Evolutionary conservation across 768 basidiomycete genomes (phyloP).

Genomic region (Hericium rajendrae): DNA sequence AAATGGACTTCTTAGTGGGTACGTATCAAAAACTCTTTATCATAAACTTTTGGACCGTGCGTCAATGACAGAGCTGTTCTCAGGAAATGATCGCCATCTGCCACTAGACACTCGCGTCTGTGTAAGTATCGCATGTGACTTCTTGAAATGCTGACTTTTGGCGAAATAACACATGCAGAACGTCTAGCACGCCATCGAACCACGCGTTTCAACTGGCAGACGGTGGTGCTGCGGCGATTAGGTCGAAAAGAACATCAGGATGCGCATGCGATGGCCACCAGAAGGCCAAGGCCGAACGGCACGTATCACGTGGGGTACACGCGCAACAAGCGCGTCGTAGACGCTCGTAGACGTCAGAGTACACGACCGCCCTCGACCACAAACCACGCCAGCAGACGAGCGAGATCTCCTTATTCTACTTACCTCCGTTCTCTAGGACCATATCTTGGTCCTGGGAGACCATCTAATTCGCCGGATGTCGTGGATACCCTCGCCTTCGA

Average conservation of each 20-base stretch:
- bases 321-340: not conserved
- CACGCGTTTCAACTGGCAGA: too few species aligned
- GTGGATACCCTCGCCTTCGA: constrained; percentile 18
- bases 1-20: too few species aligned
- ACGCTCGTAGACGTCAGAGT: not conserved
- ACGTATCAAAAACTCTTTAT: too few species aligned
- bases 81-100: too few species aligned
- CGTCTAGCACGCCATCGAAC: too few species aligned
- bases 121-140: too few species aligned
- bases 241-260: not conserved
- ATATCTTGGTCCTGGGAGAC: not conserved
- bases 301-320: not conserved
- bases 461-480: constrained; percentile 3
- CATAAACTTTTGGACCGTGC: too few species aligned
- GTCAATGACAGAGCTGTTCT: too few species aligned
- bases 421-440: not conserved
- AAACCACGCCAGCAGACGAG: not conserved
- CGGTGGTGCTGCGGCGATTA: too few species aligned
- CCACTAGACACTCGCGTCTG: too few species aligned
- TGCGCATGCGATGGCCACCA: not conserved
- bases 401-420: not conserved
- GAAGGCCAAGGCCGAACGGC: not conserved
- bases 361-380: not conserved
- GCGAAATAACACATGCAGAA: too few species aligned
- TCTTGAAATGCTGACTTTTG: too few species aligned